phyloP scores from a whole-genome alignment of 75 land plant genomes.

The Selaginella tamariscina region DNA sequence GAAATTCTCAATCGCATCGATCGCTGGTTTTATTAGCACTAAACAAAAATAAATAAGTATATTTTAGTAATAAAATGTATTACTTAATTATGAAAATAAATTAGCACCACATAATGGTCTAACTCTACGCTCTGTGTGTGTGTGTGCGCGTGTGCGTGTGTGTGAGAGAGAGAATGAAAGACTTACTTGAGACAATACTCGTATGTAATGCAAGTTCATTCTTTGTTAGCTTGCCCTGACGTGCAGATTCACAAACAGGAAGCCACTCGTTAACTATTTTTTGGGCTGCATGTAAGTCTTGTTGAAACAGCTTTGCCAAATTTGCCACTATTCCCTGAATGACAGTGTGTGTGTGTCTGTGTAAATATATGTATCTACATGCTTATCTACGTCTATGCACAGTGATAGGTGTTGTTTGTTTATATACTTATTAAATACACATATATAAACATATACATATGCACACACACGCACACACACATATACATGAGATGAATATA shows the following conservation, averaged over 20 bases:
- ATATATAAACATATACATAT: too few relatives aligned
- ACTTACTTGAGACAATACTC: conserved; percentile 7
- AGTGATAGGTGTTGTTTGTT: too few relatives aligned
- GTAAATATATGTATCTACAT: too few relatives aligned
- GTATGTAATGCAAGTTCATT: conserved; percentile 20
- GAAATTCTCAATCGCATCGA: conserved; percentile 20
- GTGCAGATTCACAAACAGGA: conserved; percentile 17
- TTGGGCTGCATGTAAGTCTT: not conserved
- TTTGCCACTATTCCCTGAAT: conserved; percentile 12
- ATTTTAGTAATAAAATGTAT: not conserved
- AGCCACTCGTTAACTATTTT: conserved; percentile 13
- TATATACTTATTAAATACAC: too few relatives aligned
- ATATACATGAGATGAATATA: too few relatives aligned
- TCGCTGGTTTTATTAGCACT: conserved; percentile 18
- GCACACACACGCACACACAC: too few relatives aligned
- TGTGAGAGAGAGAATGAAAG: too few relatives aligned
- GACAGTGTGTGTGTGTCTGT: too few relatives aligned
- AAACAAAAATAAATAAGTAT: too few relatives aligned
- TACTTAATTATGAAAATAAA: not conserved
- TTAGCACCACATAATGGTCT: not conserved
- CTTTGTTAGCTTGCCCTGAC: conserved; percentile 16
- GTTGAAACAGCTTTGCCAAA: conserved; percentile 15
- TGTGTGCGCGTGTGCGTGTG: too few relatives aligned
- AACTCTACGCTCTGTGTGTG: too few relatives aligned
- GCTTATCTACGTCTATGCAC: too few relatives aligned